These are phyloP conservation scores for Pythium folliculosum DNA, from an alignment of 352 stramenopile species.

Conservation along the genomic window DNA sequence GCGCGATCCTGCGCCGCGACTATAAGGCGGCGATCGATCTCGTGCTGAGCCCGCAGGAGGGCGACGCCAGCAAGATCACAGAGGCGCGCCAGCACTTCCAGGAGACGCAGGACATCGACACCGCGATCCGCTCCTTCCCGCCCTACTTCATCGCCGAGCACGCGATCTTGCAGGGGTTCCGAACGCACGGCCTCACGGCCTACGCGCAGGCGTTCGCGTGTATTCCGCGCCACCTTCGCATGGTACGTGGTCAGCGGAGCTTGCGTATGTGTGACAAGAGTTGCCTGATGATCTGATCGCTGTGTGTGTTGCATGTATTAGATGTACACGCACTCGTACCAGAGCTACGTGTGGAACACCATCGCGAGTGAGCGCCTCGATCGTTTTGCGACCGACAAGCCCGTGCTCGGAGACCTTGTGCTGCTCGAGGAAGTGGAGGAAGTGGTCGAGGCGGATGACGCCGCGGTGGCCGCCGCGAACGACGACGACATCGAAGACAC, in stretches of 20 bases:
- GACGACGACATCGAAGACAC: constrained; percentile 6
- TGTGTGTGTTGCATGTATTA: too few species aligned
- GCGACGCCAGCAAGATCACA: constrained; percentile 80
- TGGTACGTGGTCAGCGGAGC: neutral
- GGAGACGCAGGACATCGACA: constrained; percentile 75
- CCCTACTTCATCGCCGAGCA: constrained; percentile 72
- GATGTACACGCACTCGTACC: constrained; percentile 63
- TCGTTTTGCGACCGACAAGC: constrained; percentile 32
- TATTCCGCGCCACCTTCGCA: constrained; percentile 60
- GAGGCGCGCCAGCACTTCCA: constrained; percentile 79
- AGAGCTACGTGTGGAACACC: constrained; percentile 96
- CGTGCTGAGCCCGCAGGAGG: constrained; percentile 86
- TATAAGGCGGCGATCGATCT: constrained; percentile 93
- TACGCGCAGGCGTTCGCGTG: constrained; percentile 72
- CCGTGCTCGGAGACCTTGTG: constrained; percentile 92
- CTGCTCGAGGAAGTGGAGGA: constrained; percentile 26
- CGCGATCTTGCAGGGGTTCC: constrained; percentile 71
- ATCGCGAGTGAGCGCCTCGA: constrained; percentile 90
- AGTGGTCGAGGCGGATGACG: constrained; percentile 1
- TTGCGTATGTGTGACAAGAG: constrained; percentile 43
- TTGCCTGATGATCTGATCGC: too few species aligned
- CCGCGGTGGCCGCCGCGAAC: neutral
- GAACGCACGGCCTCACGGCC: constrained; percentile 67
- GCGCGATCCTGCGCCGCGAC: constrained; percentile 92
- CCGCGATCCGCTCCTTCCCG: constrained; percentile 75